phyloP scores from a whole-genome alignment of 2,329 filamentous ascomycete genomes.

The Penicillium sp. region DNA sequence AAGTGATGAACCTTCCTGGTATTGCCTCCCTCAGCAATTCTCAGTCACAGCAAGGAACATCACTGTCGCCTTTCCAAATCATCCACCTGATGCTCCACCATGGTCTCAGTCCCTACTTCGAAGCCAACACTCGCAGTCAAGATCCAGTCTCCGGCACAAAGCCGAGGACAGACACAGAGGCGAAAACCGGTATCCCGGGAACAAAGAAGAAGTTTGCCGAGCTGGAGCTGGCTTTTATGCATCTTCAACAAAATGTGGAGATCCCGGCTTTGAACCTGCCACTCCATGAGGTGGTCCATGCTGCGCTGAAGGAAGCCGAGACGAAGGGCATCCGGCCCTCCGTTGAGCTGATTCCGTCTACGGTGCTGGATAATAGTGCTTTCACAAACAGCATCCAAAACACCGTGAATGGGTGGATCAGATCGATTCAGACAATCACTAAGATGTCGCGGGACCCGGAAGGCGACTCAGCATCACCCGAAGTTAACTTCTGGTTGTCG shows the following conservation, averaged over 20 bases:
- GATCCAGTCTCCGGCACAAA: constrained; percentile 65
- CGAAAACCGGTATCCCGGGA: constrained; percentile 92
- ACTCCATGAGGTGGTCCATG: constrained; percentile 85
- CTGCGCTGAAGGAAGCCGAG: constrained; percentile 75
- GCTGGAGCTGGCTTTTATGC: constrained; percentile 82
- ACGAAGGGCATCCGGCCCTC: constrained; percentile 66
- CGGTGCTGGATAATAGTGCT: constrained; percentile 80
- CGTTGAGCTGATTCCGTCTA: constrained; percentile 72
- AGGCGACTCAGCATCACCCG: constrained; percentile 81
- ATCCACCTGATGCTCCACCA: constrained; percentile 89
- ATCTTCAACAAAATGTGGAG: constrained; percentile 96
- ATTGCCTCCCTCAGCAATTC: constrained; percentile 68
- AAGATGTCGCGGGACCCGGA: constrained; percentile 85
- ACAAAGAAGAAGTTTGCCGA: constrained; percentile 97
- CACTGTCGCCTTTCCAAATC: constrained; percentile 84
- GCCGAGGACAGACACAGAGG: constrained; percentile 78
- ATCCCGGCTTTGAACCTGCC: constrained; percentile 88
- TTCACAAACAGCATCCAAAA: constrained; percentile 93
- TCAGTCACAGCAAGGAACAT: constrained; percentile 67
- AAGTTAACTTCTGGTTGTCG: constrained; percentile 98
- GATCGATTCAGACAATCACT: constrained; percentile 94
- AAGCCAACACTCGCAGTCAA: constrained; percentile 86
- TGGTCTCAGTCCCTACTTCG: constrained; percentile 92
- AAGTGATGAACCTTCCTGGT: constrained; percentile 88
- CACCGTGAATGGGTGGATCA: constrained; percentile 97